Evolutionary conservation across 108 stramenopile species (phyloP).

Genomic region (Nitzschia putrida): DNA sequence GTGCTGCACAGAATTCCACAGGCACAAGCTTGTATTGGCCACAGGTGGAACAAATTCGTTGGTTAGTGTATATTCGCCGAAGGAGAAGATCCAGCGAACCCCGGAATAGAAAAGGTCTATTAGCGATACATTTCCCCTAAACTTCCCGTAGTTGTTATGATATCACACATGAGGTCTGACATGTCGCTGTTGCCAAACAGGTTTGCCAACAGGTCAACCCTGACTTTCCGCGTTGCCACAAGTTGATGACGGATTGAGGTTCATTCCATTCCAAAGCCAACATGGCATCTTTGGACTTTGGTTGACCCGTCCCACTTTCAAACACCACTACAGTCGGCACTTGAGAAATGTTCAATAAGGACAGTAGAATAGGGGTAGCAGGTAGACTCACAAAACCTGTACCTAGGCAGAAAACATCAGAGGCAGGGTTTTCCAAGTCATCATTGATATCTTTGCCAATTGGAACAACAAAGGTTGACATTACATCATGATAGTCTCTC

Average conservation of each 20-base stretch:
- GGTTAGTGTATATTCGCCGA: constrained; percentile 46
- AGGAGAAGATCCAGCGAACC: neutral
- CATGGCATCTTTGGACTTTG: constrained; percentile 16
- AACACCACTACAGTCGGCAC: constrained; percentile 29
- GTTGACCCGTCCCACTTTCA: constrained; percentile 22
- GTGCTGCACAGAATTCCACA: constrained; percentile 93
- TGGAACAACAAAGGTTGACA: constrained; percentile 29
- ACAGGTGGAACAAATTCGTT: constrained; percentile 86
- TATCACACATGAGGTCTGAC: constrained; percentile 20
- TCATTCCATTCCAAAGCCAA: constrained; percentile 33
- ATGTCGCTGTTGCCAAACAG: neutral
- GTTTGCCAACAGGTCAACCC: constrained; percentile 20
- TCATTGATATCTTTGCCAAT: neutral
- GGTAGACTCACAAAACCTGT: constrained; percentile 31
- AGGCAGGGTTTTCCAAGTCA: neutral
- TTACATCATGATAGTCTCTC: constrained; percentile 27
- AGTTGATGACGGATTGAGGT: constrained; percentile 24
- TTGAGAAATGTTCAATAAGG: constrained; percentile 24
- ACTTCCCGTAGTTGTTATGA: neutral
- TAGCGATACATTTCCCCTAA: neutral
- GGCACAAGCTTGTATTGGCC: constrained; percentile 84
- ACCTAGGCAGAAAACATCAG: constrained; percentile 23
- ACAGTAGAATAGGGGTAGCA: constrained; percentile 10
- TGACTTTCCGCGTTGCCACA: constrained; percentile 29
- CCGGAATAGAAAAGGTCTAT: neutral